Evolutionary conservation across 148 eudicot species (phyloP), one percentile per base, ranked within the genome.

Genomic region (Bassia scoparia): DNA sequence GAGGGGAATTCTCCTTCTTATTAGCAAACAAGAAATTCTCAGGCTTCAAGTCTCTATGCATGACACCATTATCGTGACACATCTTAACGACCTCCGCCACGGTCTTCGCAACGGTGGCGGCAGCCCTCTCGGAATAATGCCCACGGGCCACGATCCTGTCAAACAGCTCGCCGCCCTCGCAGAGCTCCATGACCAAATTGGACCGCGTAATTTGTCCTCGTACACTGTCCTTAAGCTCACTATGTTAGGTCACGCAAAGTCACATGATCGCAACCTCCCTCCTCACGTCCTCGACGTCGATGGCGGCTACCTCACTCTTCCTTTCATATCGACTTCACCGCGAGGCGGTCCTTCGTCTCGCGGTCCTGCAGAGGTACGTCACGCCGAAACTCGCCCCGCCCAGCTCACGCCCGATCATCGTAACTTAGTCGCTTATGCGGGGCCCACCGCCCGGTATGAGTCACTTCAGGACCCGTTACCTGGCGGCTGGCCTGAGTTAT

Each of bases 161-260:
- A 30, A 92, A 92, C 18, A 92, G 55, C 71, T 92, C 97, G 2
- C 97, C 97, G 2, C 97, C 97, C 49, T 89, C 97, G 70, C 97
- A 92, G 11, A 92, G 63, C 88, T 92, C 97, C 97, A 92, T 92
- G 23, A 92, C 97, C 97, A 72, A 92, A 67, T 48, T 92, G 97
- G 37, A 92, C 97, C 18, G 97, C 97, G 55, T 89, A 91, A 67
- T 84, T n/a, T 78, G 58, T 92, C 97, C 80, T 92, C 97, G 18
- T 92, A 92, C 13, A 90, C 89, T 13, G 92, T 95, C 48, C 80
- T 82, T 6, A 92, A 66, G 72, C 77, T 79, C 67, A 91, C 97
- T 31, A 91, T 71, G 60, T 91, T 91, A 0, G 90, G 87, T 65
- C 84, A 18, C 93, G 97, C 61, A 91, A 68, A 15, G 87, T 84